A percentile compares a stretch with the other conserved stretches of the same genome.
phyloP scores from a whole-genome alignment of 352 stramenopile genomes.

The Achlya hypogyna region DNA sequence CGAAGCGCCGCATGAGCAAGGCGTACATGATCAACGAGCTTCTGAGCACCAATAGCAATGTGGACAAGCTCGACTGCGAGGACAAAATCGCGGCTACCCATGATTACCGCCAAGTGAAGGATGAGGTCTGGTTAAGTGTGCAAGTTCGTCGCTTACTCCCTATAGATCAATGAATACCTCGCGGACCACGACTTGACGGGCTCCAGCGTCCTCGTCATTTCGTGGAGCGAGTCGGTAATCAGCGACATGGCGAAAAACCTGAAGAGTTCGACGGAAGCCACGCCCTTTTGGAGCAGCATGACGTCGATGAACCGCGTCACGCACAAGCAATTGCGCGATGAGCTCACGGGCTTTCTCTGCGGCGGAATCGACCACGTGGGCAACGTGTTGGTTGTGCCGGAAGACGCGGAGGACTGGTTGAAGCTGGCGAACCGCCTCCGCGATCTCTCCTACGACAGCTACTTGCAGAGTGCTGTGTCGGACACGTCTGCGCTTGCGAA shows the following conservation, averaged over 20 bases:
- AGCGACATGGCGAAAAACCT: not conserved
- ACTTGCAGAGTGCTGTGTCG: too few relatives aligned
- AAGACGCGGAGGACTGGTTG: too few relatives aligned
- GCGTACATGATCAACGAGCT: not conserved
- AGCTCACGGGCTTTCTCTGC: not conserved
- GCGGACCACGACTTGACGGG: not conserved
- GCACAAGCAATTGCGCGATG: not conserved
- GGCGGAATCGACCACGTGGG: not conserved
- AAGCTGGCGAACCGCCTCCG: too few relatives aligned
- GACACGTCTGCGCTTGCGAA: too few relatives aligned
- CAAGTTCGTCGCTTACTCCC: not conserved
- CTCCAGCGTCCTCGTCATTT: not conserved
- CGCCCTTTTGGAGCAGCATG: not conserved
- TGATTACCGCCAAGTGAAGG: not conserved
- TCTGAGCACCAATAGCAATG: not conserved
- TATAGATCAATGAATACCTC: not conserved
- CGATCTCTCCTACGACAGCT: too few relatives aligned
- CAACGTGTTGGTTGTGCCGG: not conserved
- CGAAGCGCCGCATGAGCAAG: not conserved
- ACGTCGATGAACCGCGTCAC: not conserved
- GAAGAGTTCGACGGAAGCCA: not conserved
- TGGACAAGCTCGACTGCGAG: not conserved
- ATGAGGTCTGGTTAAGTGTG: not conserved
- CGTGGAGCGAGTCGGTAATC: not conserved
- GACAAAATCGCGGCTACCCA: not conserved